Evolutionary conservation across 2,329 filamentous ascomycete species (phyloP).

Genomic region (Aureobasidium subglaciale): DNA sequence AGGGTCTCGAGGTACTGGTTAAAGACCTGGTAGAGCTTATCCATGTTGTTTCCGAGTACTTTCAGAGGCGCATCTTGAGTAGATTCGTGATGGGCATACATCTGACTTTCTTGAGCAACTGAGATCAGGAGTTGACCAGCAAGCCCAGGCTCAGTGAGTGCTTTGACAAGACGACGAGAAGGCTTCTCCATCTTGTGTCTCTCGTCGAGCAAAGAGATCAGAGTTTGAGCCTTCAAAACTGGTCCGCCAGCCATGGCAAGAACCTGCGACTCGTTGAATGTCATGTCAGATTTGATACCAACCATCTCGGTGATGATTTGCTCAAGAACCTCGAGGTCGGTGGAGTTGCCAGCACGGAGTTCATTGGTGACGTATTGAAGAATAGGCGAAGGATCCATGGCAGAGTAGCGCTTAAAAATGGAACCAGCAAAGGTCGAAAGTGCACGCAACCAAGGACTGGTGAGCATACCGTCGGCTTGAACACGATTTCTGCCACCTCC

Average conservation of each 20-base stretch:
- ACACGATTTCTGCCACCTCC: conserved; percentile 51
- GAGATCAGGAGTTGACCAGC: conserved; percentile 80
- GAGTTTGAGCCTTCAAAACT: conserved; percentile 68
- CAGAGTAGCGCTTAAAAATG: conserved; percentile 77
- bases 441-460: conserved; percentile 86
- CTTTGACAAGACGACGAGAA: conserved; percentile 71
- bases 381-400: conserved; percentile 76
- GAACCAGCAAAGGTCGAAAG: conserved; percentile 85
- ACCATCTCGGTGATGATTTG: conserved; percentile 90
- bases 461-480: conserved; percentile 63
- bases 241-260: conserved; percentile 83
- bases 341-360: conserved; percentile 73
- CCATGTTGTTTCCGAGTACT: conserved; percentile 76
- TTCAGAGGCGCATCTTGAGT: conserved; percentile 77
- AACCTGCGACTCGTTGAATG: conserved; percentile 83
- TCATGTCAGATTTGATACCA: conserved; percentile 77
- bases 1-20: conserved; percentile 86
- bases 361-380: conserved; percentile 86
- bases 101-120: conserved; percentile 81
- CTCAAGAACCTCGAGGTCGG: conserved; percentile 83
- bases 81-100: conserved; percentile 70
- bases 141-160: conserved; percentile 69
- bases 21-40: conserved; percentile 81
- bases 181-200: conserved; percentile 62
- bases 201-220: conserved; percentile 73